These are phyloP conservation scores for Stevia rebaudiana DNA, from an alignment of 140 eudicot species.

Conservation along the genomic window DNA sequence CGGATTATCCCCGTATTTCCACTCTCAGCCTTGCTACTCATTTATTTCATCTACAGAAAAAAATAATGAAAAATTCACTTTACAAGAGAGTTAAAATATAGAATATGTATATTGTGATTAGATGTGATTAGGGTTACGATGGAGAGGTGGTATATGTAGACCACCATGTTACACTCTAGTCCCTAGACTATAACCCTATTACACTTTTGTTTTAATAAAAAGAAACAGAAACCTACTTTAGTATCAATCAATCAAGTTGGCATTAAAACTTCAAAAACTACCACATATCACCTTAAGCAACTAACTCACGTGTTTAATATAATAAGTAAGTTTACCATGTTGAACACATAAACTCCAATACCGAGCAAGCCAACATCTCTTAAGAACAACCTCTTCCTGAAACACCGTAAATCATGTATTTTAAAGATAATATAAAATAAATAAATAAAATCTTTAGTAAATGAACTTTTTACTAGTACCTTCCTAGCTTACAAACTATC, in stretches of 20 bases:
- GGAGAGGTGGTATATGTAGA: too few relatives aligned
- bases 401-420: conserved; percentile 17
- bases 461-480: not conserved
- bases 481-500: not conserved
- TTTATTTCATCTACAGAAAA: too few relatives aligned
- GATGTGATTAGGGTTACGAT: too few relatives aligned
- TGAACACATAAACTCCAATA: conserved; percentile 72
- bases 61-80: too few relatives aligned
- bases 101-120: too few relatives aligned
- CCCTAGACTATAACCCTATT: too few relatives aligned
- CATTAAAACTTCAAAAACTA: not conserved
- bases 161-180: too few relatives aligned
- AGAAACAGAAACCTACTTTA: too few relatives aligned
- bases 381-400: conserved; percentile 86
- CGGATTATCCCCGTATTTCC: too few relatives aligned
- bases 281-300: not conserved
- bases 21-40: too few relatives aligned
- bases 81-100: too few relatives aligned
- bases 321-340: conserved; percentile 44
- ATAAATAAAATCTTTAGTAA: not conserved
- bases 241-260: too few relatives aligned
- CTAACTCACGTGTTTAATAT: not conserved
- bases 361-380: conserved; percentile 94
- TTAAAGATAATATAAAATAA: conserved; percentile 21
- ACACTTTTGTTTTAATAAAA: not conserved